These are phyloP conservation scores for Hericium alpestre DNA, from an alignment of 768 basidiomycete genomes.

Conservation along the genomic window DNA sequence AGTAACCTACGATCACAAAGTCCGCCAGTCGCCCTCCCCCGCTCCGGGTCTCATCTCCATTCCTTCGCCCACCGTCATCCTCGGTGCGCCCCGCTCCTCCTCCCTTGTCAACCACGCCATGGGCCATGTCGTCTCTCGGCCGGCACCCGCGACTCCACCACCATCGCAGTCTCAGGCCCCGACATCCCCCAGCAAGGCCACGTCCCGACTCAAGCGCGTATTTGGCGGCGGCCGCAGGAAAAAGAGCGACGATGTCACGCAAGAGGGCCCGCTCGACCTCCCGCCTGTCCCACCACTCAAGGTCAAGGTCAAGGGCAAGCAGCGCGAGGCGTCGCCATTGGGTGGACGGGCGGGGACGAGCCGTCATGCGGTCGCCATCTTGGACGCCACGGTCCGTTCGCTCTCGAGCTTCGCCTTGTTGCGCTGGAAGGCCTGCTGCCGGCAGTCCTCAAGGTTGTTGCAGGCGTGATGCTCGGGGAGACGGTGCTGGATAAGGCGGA, in stretches of 20 bases:
- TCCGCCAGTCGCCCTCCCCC: conserved; percentile 19
- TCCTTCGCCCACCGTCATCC: conserved; percentile 13
- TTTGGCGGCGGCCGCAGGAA: conserved; percentile 42
- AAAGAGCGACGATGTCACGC: conserved; percentile 38
- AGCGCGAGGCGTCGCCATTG: neutral
- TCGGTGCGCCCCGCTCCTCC: conserved; percentile 21
- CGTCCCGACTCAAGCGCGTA: conserved; percentile 43
- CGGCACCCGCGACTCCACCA: conserved; percentile 17
- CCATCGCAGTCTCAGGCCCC: conserved; percentile 11
- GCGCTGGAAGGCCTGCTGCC: conserved; percentile 77
- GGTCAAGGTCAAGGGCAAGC: conserved; percentile 6
- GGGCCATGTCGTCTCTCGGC: conserved; percentile 27
- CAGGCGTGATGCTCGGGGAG: conserved; percentile 85
- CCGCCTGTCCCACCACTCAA: neutral
- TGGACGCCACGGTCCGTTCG: conserved; percentile 77
- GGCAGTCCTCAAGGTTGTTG: conserved; percentile 72
- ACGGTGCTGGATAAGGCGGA: conserved; percentile 49
- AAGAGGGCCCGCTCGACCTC: conserved; percentile 6
- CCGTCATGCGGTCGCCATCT: conserved; percentile 69
- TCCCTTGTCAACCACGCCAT: conserved; percentile 22
- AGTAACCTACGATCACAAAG: conserved; percentile 31
- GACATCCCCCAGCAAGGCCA: conserved; percentile 24
- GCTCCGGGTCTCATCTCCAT: too few species aligned
- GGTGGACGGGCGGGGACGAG: conserved; percentile 9
- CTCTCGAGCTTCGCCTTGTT: conserved; percentile 84